Evolutionary conservation across 2,329 filamentous ascomycete species (phyloP).

Genomic region (Whalleya microplaca): DNA sequence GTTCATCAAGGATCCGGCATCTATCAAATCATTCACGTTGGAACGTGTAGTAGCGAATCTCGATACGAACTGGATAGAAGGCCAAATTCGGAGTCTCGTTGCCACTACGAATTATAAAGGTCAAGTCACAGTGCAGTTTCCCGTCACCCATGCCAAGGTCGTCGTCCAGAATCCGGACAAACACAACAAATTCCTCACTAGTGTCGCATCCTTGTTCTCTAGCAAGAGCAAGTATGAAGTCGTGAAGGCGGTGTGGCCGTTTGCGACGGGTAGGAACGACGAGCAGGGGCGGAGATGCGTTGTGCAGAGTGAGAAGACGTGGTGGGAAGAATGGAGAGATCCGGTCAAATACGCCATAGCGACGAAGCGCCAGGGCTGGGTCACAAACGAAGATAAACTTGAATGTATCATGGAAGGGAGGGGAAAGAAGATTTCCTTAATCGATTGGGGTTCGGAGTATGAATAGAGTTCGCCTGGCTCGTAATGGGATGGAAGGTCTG

Average conservation of each 20-base stretch:
- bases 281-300: slow-evolving; percentile 49
- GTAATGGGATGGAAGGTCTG: not conserved
- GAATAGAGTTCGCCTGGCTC: not conserved
- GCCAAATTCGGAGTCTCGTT: slow-evolving; percentile 55
- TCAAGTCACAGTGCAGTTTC: slow-evolving; percentile 50
- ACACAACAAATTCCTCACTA: slow-evolving; percentile 58
- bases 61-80: slow-evolving; percentile 58
- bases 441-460: slow-evolving; percentile 51
- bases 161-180: slow-evolving; percentile 52
- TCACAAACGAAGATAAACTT: slow-evolving; percentile 58
- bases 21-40: slow-evolving; percentile 53
- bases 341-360: slow-evolving; percentile 44
- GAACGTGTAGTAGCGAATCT: slow-evolving; percentile 59
- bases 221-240: slow-evolving; percentile 60
- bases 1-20: slow-evolving; percentile 49
- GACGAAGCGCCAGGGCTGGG: slow-evolving; percentile 47
- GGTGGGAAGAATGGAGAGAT: slow-evolving; percentile 58
- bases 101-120: slow-evolving; percentile 55
- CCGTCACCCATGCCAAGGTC: slow-evolving; percentile 53
- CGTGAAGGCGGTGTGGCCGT: slow-evolving; percentile 60
- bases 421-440: slow-evolving; percentile 39
- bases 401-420: slow-evolving; percentile 56
- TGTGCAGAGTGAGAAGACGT: slow-evolving; percentile 60
- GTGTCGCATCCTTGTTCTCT: slow-evolving; percentile 53
- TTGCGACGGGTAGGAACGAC: slow-evolving; percentile 52